phyloP scores from a whole-genome alignment of 164 flowering plant species.

The Vitis vinifera region ASM3070453v1 NC_081816.1:6852501-6853000 shows the following conservation, averaged over 20 bases:
- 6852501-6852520: background rate
- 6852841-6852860: too few relatives aligned
- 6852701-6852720: slow-evolving; percentile 70
- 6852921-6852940: too few relatives aligned
- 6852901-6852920: too few relatives aligned
- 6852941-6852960: too few relatives aligned
- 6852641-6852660: slow-evolving; percentile 80
- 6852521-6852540: background rate
- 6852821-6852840: too few relatives aligned
- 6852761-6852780: slow-evolving; percentile 41
- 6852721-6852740: slow-evolving; percentile 84
- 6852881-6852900: too few relatives aligned
- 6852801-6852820: too few relatives aligned
- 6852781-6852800: too few relatives aligned
- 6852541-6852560: too few relatives aligned
- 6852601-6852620: slow-evolving; percentile 48
- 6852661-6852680: slow-evolving; percentile 85
- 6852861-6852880: too few relatives aligned
- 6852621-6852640: slow-evolving; percentile 83
- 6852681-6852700: slow-evolving; percentile 62
- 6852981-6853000: too few relatives aligned
- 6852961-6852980: too few relatives aligned
- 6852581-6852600: slow-evolving; percentile 81
- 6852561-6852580: slow-evolving; percentile 62
- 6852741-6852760: slow-evolving; percentile 73